A percentile compares a stretch with the other conserved stretches of the same genome.
These are phyloP conservation scores for Calonectria pauciramosa DNA, from an alignment of 2,329 filamentous ascomycete genomes.

Conservation along the genomic window DNA sequence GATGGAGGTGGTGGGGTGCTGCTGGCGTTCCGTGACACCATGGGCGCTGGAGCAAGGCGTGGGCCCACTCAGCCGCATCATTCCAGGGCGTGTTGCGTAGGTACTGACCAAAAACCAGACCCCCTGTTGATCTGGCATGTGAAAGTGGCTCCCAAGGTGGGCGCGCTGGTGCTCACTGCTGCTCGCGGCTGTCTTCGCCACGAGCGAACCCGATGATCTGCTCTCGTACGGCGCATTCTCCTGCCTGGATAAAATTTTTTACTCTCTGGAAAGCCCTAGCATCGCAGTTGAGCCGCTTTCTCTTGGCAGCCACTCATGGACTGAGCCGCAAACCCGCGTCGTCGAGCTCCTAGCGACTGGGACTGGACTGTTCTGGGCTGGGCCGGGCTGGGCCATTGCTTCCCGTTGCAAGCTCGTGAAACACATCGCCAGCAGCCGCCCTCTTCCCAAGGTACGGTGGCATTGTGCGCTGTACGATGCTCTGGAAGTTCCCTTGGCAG, in stretches of 20 bases:
- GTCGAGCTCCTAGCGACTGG: conserved; percentile 19
- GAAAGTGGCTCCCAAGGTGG: conserved; percentile 40
- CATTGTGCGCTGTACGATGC: conserved; percentile 10
- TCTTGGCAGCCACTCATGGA: conserved; percentile 27
- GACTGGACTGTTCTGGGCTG: not conserved
- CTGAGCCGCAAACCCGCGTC: conserved; percentile 16
- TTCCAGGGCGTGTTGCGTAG: conserved; percentile 21
- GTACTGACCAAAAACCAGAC: not conserved
- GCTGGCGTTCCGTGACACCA: conserved; percentile 41
- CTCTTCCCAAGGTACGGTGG: not conserved
- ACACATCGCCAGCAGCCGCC: conserved; percentile 10
- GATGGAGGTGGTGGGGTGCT: conserved; percentile 38
- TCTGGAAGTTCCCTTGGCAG: conserved; percentile 9
- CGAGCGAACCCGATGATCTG: not conserved
- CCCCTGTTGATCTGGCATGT: conserved; percentile 46
- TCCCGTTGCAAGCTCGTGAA: conserved; percentile 27
- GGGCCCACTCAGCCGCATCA: conserved; percentile 43
- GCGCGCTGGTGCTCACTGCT: not conserved
- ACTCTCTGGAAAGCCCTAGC: not conserved
- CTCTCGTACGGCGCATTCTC: not conserved
- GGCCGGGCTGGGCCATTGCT: not conserved
- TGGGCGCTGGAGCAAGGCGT: conserved; percentile 30
- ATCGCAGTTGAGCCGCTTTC: conserved; percentile 21
- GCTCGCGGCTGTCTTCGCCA: not conserved
- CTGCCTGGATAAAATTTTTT: not conserved